Evolutionary conservation across 2,329 filamentous ascomycete genomes (phyloP).

Genomic region (Aspergillus novoparasiticus): DNA sequence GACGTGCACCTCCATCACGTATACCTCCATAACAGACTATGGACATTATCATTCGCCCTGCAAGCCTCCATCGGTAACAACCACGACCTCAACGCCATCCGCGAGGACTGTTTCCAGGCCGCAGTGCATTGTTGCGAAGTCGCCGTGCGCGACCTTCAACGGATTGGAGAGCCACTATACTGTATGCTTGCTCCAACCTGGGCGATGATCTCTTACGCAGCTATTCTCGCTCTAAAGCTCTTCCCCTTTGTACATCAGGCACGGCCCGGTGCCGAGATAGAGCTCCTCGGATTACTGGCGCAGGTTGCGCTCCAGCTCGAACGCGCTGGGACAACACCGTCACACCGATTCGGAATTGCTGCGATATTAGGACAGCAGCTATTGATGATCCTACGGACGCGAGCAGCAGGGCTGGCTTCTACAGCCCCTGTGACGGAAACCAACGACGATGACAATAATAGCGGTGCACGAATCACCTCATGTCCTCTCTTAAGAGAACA

Average conservation of each 20-base stretch:
- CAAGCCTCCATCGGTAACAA: conserved; percentile 13
- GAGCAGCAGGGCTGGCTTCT: conserved; percentile 16
- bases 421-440: background rate
- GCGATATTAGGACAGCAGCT: conserved; percentile 34
- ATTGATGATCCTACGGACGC: conserved; percentile 27
- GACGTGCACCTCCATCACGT: conserved; percentile 28
- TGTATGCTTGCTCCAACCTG: conserved; percentile 36
- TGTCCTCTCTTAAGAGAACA: fast-evolving
- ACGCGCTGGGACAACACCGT: conserved; percentile 29
- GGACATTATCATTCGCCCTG: conserved; percentile 33
- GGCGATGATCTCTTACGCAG: conserved; percentile 36
- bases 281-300: conserved; percentile 28
- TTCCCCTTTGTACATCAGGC: conserved; percentile 26
- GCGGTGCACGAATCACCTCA: no score
- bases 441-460: background rate
- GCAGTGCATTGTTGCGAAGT: conserved; percentile 32
- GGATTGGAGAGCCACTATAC: conserved; percentile 31
- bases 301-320: conserved; percentile 32
- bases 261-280: conserved; percentile 22
- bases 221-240: conserved; percentile 28
- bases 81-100: conserved; percentile 20
- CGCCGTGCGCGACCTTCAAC: conserved; percentile 27
- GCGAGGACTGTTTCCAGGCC: conserved; percentile 32
- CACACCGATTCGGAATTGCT: conserved; percentile 33
- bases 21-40: conserved; percentile 30